Conservation (phyloP, 2,329 filamentous ascomycete species). For the Neoscytalidium dimidiatum region DNA sequence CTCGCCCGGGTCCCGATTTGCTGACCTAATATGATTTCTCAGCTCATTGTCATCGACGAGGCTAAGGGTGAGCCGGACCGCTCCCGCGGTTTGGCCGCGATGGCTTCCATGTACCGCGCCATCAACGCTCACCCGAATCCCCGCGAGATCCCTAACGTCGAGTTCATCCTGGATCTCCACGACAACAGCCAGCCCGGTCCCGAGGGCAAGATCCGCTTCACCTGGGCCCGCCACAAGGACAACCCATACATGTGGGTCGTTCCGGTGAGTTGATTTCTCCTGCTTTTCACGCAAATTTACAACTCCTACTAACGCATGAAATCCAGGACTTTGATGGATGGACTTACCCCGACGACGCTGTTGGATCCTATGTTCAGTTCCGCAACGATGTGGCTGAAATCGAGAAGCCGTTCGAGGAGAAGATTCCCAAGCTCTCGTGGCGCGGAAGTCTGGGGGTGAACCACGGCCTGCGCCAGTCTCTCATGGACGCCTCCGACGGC, state of each 20-base stretch:
- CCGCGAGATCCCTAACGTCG: conserved; percentile 5
- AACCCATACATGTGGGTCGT: conserved; percentile 15
- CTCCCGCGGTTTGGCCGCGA: conserved; percentile 7
- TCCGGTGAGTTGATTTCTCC: neutral
- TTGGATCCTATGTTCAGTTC: conserved; percentile 11
- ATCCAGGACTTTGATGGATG: neutral
- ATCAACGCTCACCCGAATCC: conserved; percentile 15
- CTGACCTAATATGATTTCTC: neutral
- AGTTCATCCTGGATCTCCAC: conserved; percentile 17
- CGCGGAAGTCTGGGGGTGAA: conserved; percentile 33
- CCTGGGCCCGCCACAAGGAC: conserved; percentile 13
- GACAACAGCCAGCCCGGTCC: conserved; percentile 14
- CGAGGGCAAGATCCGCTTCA: conserved; percentile 6
- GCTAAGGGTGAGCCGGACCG: conserved; percentile 1
- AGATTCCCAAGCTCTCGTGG: conserved; percentile 32
- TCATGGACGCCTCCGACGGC: conserved; percentile 27
- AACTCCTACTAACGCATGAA: neutral
- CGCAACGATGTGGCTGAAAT: conserved; percentile 3
- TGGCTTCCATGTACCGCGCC: conserved; percentile 18
- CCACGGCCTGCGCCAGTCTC: conserved; percentile 25
- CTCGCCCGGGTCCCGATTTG: too few relatives aligned
- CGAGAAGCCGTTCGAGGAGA: conserved; percentile 27
- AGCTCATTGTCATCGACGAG: conserved; percentile 5
- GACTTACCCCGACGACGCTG: neutral
- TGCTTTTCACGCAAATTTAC: too few relatives aligned